Conservation (phyloP, 768 basidiomycete species). For the Psilocybe sp. region DNA sequence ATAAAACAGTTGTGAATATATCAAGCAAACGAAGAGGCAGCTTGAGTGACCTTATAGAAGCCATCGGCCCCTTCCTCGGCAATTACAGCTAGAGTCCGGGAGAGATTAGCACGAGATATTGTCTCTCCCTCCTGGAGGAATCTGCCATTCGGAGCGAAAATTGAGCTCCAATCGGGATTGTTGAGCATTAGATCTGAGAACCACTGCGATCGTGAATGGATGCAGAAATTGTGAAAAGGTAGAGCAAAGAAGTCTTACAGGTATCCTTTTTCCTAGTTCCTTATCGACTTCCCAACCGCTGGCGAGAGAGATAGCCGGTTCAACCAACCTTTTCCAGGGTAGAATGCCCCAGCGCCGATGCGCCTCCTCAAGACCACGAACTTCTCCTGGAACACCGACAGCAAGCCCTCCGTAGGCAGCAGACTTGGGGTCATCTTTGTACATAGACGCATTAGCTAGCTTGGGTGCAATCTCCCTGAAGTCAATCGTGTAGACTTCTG, state of each 20-base stretch:
- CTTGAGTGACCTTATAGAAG: conserved; percentile 65
- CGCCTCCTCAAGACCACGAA: conserved; percentile 83
- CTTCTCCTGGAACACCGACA: conserved; percentile 89
- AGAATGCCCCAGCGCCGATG: conserved; percentile 80
- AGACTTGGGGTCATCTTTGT: conserved; percentile 44
- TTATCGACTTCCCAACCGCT: conserved; percentile 74
- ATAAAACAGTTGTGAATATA: conserved; percentile 10
- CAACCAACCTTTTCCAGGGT: conserved; percentile 74
- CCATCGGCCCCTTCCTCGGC: conserved; percentile 75
- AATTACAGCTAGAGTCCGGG: conserved; percentile 70
- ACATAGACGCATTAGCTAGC: conserved; percentile 77
- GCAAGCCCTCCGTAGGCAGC: conserved; percentile 77
- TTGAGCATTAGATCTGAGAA: conserved; percentile 56
- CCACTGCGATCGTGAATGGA: conserved; percentile 25
- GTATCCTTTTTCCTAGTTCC: conserved; percentile 74
- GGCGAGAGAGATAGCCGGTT: conserved; percentile 74
- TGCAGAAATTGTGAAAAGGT: background rate
- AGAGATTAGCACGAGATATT: conserved; percentile 71
- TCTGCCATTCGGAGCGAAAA: conserved; percentile 78
- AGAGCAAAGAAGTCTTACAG: conserved; percentile 34
- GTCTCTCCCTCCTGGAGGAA: conserved; percentile 73
- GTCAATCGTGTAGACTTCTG: conserved; percentile 74
- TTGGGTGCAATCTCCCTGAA: conserved; percentile 88
- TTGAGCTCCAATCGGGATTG: conserved; percentile 71
- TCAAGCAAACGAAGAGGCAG: background rate